Base-by-base conservation (phyloP, 306 rosid species). In the Rosa rugosa region DNA sequence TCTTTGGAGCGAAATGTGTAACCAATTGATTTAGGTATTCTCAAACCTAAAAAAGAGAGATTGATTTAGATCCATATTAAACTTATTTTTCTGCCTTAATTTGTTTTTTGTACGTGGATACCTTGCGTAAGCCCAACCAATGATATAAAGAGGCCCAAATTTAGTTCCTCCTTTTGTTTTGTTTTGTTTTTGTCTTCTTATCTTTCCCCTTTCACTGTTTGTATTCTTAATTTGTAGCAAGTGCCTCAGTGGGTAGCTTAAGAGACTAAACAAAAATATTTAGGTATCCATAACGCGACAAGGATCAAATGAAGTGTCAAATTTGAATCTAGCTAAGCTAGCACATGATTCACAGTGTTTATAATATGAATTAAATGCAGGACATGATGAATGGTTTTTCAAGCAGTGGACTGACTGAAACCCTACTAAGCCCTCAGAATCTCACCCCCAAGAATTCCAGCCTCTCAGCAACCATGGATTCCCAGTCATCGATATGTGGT, bases 401-500 rank as follows among this genome's bases (percentile, higher is more conserved):
- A 78, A 76, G 82, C 66, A 83, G 82, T 72, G 92, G 80, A 80
- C 53, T 77, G 45, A 51, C 86, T 57, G 91, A 85, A 75, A 31
- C 74, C 71, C 49, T 78, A 34, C 16, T 77, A 36, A 49, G 82
- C 79, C 77, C 90, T 64, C 91, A 86, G 75, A 86, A 66, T 83
- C 79, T 79, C 78, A 80, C 96, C 76, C 79, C 88, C 77, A 90
- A 82, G 79, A 83, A 79, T 69, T 86, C 98, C 25, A 71, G 88
- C 82, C 40, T 91, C 81, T 85, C 91, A 49, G 87, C 83, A 49
- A 76, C 94, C 51, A 82, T 87, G 49, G 99, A 96, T 83, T 88
- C 97, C 51, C 96, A 85, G 51, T 93, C 99, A 42, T 91, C 99
- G 0, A 82, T 90, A 62, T 87, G 93, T 67, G 94, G 87, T 84